Evolutionary conservation across 768 basidiomycete genomes (phyloP).

Genomic region (Nidularia pulvinata): DNA sequence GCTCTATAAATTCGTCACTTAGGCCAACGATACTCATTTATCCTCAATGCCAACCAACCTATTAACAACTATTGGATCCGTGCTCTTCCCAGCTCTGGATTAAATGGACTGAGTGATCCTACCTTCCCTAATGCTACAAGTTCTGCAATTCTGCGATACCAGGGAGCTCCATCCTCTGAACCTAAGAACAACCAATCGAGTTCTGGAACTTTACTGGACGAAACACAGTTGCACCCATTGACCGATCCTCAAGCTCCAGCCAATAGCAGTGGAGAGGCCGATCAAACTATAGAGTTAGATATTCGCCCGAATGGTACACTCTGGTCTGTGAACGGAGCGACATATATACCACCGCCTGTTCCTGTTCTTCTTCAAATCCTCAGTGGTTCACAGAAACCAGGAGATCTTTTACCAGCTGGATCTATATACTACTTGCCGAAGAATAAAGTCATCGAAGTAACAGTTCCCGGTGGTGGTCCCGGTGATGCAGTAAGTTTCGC

Average conservation of each 20-base stretch:
- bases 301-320: conserved; percentile 11
- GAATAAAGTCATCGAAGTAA: conserved; percentile 37
- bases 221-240: conserved; percentile 22
- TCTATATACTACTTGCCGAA: conserved; percentile 29
- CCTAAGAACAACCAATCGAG: no score
- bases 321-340: conserved; percentile 21
- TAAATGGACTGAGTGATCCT: neutral
- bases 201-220: no score
- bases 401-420: conserved; percentile 21
- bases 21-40: conserved; percentile 41
- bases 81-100: conserved; percentile 18
- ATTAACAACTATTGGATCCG: conserved; percentile 57
- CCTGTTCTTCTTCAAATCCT: conserved; percentile 13
- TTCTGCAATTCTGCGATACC: conserved; percentile 33
- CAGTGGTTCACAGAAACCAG: conserved; percentile 32
- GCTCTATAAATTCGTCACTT: conserved; percentile 30
- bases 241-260: conserved; percentile 21
- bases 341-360: conserved; percentile 27
- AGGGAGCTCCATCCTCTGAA: conserved; percentile 24
- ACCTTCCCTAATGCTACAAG: conserved; percentile 1
- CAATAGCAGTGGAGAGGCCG: conserved; percentile 14
- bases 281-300: neutral
- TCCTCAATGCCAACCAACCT: conserved; percentile 10
- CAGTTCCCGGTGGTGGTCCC: conserved; percentile 21
- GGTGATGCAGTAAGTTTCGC: conserved; percentile 11